Base-by-base conservation (phyloP, 345 rosid species). In the Ceriops decandra region DNA sequence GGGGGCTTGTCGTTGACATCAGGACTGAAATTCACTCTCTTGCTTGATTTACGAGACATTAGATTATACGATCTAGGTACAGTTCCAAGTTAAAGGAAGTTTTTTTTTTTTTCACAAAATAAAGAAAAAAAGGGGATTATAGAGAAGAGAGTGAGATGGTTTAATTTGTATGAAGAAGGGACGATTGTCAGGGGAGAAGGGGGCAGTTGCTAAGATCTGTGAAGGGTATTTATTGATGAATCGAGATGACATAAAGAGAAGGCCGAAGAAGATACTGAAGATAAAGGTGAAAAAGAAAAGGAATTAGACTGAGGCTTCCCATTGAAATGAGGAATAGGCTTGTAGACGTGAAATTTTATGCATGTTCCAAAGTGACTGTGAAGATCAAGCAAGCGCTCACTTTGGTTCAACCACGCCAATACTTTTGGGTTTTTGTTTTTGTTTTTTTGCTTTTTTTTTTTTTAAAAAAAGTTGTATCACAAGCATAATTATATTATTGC, bases 11-110 rank as follows among this genome's bases (percentile, higher is more conserved):
- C 85, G 5, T 78, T 76, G n/a, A 49, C 73, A 63, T 86, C 84
- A 0, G 96, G 92, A 71, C 87, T 88, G 85, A 88, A 89, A 63
- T 84, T 72, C 63, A 86, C 92, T 64, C 87, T 77, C 74, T 84
- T 91, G 82, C 86, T 81, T 56, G 85, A 72, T 76, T 57, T 82
- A 64, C 82, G 61, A 3, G 93, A 85, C 97, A 93, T 90, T 52
- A 63, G 49, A 42, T 13, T 2, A 42, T 42, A 42, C 3, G 17
- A 42, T 42, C 49, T 42, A 17, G 17, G 17, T 42, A 42, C 49
- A 42, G 49, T 15, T 42, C 49, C 49, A 42, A 42, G 3, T 13
- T 42, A 42, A 42, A 13, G 49, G 49, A 42, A 42, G 17, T 3
- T 3, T 28, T 28, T 28, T 28, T 28, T 28, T 28, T 28, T 28